Evolutionary conservation across 495 filamentous ascomycete genomes (phyloP).

Genomic region (Xylaria intraflava): DNA sequence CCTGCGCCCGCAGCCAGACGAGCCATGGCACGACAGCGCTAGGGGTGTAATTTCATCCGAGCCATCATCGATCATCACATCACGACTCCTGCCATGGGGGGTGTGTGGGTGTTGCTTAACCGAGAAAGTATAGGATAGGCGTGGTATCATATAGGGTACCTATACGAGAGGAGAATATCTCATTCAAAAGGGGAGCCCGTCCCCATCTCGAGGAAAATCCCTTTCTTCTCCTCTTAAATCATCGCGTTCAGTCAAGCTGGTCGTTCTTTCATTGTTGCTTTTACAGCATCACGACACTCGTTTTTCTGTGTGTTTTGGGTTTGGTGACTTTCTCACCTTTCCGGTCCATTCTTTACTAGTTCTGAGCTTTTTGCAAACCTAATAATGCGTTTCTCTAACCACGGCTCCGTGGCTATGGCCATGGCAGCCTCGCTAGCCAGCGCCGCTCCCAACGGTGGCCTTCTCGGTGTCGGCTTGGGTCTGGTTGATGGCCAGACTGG

Average conservation of each 20-base stretch:
- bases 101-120: no score
- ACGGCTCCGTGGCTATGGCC: constrained; percentile 28
- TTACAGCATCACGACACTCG: constrained; percentile 23
- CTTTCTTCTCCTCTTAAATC: constrained; percentile 12
- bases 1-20: no score
- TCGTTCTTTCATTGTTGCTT: constrained; percentile 26
- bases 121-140: no score
- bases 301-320: constrained; percentile 20
- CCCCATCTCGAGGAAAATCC: constrained; percentile 6
- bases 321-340: constrained; percentile 14
- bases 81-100: no score
- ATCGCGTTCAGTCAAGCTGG: constrained; percentile 24
- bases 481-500: constrained; percentile 5
- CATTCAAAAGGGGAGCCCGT: constrained; percentile 23
- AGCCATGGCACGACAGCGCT: no score
- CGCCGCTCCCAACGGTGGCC: constrained; percentile 12
- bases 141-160: not conserved
- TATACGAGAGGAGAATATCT: constrained; percentile 2
- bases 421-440: constrained; percentile 26
- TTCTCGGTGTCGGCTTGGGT: not conserved
- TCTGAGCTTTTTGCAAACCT: constrained; percentile 14
- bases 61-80: no score
- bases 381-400: constrained; percentile 25
- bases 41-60: no score
- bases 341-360: constrained; percentile 28